Percentiles rank a stretch among this genome's conserved stretches.
These are phyloP conservation scores for Artemisia annua DNA, from an alignment of 129 eudicot species.

Conservation along the genomic window DNA sequence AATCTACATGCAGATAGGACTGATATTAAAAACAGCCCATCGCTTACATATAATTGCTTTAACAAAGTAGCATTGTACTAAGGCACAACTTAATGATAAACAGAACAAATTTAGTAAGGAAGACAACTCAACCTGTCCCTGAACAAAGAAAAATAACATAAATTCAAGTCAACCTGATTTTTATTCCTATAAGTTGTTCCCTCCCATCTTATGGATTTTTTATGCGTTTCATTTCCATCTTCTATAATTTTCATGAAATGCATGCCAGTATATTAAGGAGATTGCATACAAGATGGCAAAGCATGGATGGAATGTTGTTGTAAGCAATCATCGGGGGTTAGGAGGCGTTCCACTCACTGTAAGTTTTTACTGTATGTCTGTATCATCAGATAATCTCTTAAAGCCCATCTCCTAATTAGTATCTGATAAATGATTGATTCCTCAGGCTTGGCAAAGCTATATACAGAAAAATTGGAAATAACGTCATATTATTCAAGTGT, in stretches of 20 bases:
- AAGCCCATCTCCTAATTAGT: neutral
- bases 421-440: neutral
- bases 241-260: conserved; percentile 17
- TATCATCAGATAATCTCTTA: neutral
- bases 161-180: no score
- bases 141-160: no score
- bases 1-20: no score
- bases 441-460: neutral
- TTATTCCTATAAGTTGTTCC: no score
- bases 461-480: neutral
- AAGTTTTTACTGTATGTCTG: conserved; percentile 35
- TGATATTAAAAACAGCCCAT: neutral
- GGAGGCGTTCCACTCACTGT: conserved; percentile 96
- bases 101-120: no score
- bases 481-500: conserved; percentile 1
- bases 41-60: neutral
- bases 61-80: neutral
- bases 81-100: no score
- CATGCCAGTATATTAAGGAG: conserved; percentile 76
- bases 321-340: conserved; percentile 90
- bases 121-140: no score
- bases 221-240: neutral
- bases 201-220: conserved; percentile 10
- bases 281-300: conserved; percentile 66
- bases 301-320: conserved; percentile 86